Conservation (phyloP, 257 asterid species). For the Ajuga chamaepitys region DNA sequence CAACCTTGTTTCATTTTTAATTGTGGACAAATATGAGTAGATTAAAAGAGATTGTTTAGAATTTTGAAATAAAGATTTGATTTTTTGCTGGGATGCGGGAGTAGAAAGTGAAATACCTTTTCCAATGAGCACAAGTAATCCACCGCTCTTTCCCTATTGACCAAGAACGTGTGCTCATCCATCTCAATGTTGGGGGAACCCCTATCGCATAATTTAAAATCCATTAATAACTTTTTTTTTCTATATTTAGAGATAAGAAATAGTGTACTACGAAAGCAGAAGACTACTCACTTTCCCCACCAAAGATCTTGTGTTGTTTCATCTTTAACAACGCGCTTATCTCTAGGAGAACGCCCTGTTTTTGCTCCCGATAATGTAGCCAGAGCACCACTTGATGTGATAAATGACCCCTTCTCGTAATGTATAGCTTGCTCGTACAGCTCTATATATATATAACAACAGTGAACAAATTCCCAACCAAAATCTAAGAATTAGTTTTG, state of each 20-base stretch:
- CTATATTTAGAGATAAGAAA: no score
- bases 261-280: no score
- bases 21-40: no score
- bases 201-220: constrained; percentile 28
- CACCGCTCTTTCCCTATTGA: constrained; percentile 91
- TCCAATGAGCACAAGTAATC: constrained; percentile 92
- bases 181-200: constrained; percentile 95
- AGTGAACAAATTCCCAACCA: background rate
- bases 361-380: constrained; percentile 91
- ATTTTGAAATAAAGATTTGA: no score
- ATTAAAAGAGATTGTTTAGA: no score
- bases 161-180: constrained; percentile 91
- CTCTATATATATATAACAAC: constrained; percentile 29
- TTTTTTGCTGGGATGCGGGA: no score
- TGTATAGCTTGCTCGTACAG: constrained; percentile 83
- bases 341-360: constrained; percentile 90
- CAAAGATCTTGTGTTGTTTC: constrained; percentile 79
- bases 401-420: constrained; percentile 79
- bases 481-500: no score
- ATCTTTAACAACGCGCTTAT: constrained; percentile 81
- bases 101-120: constrained; percentile 61
- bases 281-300: constrained; percentile 90
- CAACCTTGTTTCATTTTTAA: no score
- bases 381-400: constrained; percentile 73
- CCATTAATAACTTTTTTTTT: background rate